phyloP scores from a whole-genome alignment of 2,329 filamentous ascomycete species.

The Macroventuria anomochaeta region DNA sequence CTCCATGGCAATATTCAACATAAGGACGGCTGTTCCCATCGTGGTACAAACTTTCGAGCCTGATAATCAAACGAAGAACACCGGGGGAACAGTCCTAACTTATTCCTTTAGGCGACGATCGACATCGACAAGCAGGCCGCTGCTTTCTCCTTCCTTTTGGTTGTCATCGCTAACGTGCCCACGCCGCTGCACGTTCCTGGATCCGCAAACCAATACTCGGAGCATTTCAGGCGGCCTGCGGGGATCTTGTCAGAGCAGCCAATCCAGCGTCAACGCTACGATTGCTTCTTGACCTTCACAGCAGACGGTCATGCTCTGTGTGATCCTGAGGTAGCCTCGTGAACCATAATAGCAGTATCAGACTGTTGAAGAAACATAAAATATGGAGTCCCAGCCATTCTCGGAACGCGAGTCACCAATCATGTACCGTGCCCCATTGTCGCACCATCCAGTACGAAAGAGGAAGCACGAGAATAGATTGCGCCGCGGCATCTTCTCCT shows the following conservation, averaged over 20 bases:
- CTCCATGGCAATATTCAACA: conserved; percentile 33
- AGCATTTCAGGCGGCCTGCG: conserved; percentile 9
- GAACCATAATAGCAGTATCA: conserved; percentile 27
- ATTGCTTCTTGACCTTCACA: not conserved
- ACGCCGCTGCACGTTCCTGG: conserved; percentile 26
- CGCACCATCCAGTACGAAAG: conserved; percentile 41
- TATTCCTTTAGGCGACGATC: conserved; percentile 30
- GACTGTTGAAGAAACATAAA: conserved; percentile 17
- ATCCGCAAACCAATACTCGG: conserved; percentile 19
- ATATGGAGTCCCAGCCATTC: conserved; percentile 25
- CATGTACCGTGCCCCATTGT: conserved; percentile 31
- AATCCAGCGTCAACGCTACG: not conserved
- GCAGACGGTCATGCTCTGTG: conserved; percentile 32
- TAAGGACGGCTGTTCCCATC: conserved; percentile 37
- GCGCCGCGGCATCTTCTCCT: conserved; percentile 24
- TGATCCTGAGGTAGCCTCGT: conserved; percentile 16
- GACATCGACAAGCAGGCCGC: conserved; percentile 23
- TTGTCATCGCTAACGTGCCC: conserved; percentile 19
- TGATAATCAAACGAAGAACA: conserved; percentile 24
- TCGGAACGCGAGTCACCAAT: conserved; percentile 32
- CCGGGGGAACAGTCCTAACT: conserved; percentile 18
- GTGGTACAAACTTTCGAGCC: conserved; percentile 24
- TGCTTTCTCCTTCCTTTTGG: conserved; percentile 23
- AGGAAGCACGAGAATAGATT: conserved; percentile 30
- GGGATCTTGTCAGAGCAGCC: conserved; percentile 12